These are phyloP conservation scores for Phialocephala subalpina DNA, from an alignment of 2,329 filamentous ascomycete species.

Conservation along the genomic window DNA sequence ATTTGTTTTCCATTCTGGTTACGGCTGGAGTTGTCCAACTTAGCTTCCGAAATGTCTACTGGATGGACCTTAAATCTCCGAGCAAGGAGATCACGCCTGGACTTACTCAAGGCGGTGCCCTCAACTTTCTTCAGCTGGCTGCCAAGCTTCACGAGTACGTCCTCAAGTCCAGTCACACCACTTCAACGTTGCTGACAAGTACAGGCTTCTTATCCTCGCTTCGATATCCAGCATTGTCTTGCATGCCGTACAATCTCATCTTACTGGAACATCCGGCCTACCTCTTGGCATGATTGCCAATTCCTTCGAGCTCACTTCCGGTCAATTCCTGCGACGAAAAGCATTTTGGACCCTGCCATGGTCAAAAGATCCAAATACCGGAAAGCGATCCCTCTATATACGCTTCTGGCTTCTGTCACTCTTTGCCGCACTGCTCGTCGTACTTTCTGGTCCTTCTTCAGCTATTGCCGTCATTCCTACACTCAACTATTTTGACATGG, in stretches of 20 bases:
- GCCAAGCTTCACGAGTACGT: constrained; percentile 15
- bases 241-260: background rate
- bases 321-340: constrained; percentile 2
- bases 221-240: constrained; percentile 10
- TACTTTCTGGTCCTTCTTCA: constrained; percentile 9
- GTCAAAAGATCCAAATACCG: background rate
- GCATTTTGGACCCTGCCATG: constrained; percentile 10
- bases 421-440: background rate
- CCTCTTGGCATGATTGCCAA: constrained; percentile 18
- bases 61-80: constrained; percentile 14
- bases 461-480: constrained; percentile 15
- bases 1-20: background rate
- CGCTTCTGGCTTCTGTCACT: constrained; percentile 12
- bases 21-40: constrained; percentile 7
- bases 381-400: background rate
- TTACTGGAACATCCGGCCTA: background rate
- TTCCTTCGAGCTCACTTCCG: constrained; percentile 10
- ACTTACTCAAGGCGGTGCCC: constrained; percentile 12
- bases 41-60: constrained; percentile 15
- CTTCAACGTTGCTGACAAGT: background rate
- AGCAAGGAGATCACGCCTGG: background rate
- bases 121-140: constrained; percentile 13
- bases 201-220: constrained; percentile 6
- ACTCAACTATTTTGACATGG: constrained; percentile 12
- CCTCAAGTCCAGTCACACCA: too few species aligned